Percentiles rank a stretch among this genome's conserved stretches.
Evolutionary conservation across 768 basidiomycete species (phyloP).

Genomic region (Lactarius psammicola): DNA sequence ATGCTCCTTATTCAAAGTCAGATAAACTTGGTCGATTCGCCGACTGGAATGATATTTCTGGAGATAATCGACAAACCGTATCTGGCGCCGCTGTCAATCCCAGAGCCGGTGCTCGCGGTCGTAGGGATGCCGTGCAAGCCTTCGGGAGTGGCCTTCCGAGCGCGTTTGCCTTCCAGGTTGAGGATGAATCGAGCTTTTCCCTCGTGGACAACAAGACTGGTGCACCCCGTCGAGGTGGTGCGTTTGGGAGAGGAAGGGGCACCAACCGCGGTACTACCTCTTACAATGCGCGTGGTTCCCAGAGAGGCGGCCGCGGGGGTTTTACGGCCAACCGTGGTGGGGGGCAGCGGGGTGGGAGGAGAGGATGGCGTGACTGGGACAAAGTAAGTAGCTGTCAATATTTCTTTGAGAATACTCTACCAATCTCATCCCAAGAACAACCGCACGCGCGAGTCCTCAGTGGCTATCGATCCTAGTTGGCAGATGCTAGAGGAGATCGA

Average conservation of each 20-base stretch:
- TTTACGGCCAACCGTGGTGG: constrained; percentile 45
- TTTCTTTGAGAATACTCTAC: not conserved
- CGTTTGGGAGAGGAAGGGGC: constrained; percentile 54
- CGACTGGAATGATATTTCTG: constrained; percentile 87
- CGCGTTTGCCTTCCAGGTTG: constrained; percentile 95
- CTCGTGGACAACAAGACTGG: constrained; percentile 87
- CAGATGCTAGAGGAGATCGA: constrained; percentile 96
- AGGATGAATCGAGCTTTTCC: constrained; percentile 96
- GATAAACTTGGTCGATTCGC: constrained; percentile 98
- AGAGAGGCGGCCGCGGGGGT: constrained; percentile 44
- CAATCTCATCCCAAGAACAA: constrained; percentile 50
- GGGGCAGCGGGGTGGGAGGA: constrained; percentile 55
- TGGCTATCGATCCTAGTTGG: constrained; percentile 92
- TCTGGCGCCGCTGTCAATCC: constrained; percentile 44
- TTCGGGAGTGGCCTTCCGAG: constrained; percentile 89
- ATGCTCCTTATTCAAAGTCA: constrained; percentile 97
- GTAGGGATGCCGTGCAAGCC: constrained; percentile 76
- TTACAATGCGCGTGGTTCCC: constrained; percentile 44
- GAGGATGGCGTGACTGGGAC: constrained; percentile 93
- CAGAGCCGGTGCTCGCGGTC: constrained; percentile 50
- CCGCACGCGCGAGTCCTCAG: constrained; percentile 87
- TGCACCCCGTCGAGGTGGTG: constrained; percentile 66
- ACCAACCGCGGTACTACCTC: constrained; percentile 38
- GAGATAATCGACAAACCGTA: constrained; percentile 58
- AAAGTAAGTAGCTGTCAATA: constrained; percentile 52